Evolutionary conservation across 2,329 filamentous ascomycete species (phyloP).

Genomic region (Calycina marina): DNA sequence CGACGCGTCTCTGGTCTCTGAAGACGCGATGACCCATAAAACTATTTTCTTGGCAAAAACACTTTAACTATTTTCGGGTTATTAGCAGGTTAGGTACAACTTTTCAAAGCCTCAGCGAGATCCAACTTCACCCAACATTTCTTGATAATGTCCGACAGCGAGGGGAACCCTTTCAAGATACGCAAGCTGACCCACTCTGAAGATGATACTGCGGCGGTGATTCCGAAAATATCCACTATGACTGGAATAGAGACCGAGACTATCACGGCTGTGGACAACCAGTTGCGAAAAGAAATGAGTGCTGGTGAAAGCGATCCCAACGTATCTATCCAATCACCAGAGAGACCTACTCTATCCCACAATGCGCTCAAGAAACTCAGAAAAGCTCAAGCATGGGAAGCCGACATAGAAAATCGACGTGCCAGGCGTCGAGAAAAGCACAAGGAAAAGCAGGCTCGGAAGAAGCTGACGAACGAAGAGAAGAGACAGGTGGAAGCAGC

Average conservation of each 20-base stretch:
- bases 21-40: constrained; percentile 2
- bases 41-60: too few species aligned
- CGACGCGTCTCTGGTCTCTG: constrained; percentile 3
- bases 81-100: too few species aligned
- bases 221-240: too few species aligned
- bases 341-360: constrained; percentile 57
- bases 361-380: constrained; percentile 71
- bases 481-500: constrained; percentile 27
- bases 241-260: too few species aligned
- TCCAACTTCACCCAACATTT: too few species aligned
- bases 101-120: too few species aligned
- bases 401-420: constrained; percentile 45
- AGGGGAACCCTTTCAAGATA: constrained; percentile 20
- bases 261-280: too few species aligned
- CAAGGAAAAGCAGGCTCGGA: constrained; percentile 33
- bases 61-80: too few species aligned
- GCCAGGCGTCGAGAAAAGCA: constrained; percentile 36
- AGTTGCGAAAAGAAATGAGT: too few species aligned
- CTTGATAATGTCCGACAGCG: constrained; percentile 19
- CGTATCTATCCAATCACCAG: too few species aligned
- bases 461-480: constrained; percentile 32
- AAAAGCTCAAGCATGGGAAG: constrained; percentile 62
- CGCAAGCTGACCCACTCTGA: constrained; percentile 12
- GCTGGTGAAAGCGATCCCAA: too few species aligned
- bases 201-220: not conserved